Percentiles rank a stretch among this genome's conserved stretches.
Evolutionary conservation across 345 rosid species (phyloP).

Genomic region (Salix suchowensis): DNA sequence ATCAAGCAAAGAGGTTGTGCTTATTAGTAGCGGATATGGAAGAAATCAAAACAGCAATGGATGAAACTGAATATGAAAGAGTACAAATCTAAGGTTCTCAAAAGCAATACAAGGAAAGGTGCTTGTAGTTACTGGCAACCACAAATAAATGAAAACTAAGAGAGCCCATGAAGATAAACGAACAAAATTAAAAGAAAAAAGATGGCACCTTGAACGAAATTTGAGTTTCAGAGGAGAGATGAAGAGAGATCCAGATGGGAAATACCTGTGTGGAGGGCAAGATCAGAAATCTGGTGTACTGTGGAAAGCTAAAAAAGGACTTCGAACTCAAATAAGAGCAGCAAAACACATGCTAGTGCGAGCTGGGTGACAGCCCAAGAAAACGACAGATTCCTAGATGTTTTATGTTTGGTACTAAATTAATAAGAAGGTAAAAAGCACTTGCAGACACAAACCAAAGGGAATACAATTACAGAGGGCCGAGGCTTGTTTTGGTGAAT

Average conservation of each 20-base stretch:
- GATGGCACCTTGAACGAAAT: constrained; percentile 30
- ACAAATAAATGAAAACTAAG: background rate
- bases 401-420: background rate
- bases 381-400: constrained; percentile 24
- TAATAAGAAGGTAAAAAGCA: background rate
- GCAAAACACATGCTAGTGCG: constrained; percentile 21
- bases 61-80: background rate
- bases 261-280: background rate
- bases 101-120: constrained; percentile 1
- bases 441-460: background rate
- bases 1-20: background rate
- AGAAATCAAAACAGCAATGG: background rate
- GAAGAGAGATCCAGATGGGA: constrained; percentile 10
- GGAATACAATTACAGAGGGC: background rate
- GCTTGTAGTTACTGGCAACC: background rate
- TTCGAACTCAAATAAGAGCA: background rate
- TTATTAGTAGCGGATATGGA: background rate
- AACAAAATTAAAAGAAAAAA: constrained; percentile 8
- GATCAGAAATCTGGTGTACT: constrained; percentile 12
- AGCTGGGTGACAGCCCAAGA: constrained; percentile 23
- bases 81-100: background rate
- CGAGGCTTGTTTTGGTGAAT: background rate
- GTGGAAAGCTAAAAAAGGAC: background rate
- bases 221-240: background rate
- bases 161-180: constrained; percentile 1